Evolutionary conservation across 2,329 filamentous ascomycete species (phyloP), one percentile per base, ranked within the genome.

Genomic region (Xylaria sp.): DNA sequence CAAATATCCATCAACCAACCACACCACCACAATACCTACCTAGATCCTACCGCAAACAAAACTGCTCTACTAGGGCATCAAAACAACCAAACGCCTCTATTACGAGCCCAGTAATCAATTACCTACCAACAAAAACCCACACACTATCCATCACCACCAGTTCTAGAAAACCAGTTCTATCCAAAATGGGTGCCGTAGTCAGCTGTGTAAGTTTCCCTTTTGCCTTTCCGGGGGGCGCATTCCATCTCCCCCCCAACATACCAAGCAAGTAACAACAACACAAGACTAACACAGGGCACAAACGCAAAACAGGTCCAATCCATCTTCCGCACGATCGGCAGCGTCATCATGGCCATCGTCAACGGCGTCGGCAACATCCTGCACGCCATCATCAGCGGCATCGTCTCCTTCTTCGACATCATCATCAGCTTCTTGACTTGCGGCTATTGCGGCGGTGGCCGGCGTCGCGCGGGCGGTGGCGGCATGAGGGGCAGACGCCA

Each of bases 121-220:
- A 42, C 63, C 31, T 9, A 28, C 23, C 43, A 58, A 28, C 19
- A 14, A 46, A 31, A 31, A 4, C 4, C 28, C 28, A n/a, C n/a
- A n/a, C n/a, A n/a, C n/a, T n/a, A n/a, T n/a, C 9, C 28, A 9
- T 31, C 9, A 31, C 28, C 28, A 31, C 3, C 40, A 28, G 9
- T 43, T 15, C 2, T 9, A 15, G 63, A 60, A n/a, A n/a, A 35
- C 38, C 40, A 66, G 72, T 70, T 25, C 8, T 42, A n/a, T 52
- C 37, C 51, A 88, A 77, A 70, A 94, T 95, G 92, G 92, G 92
- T 80, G 91, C 89, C 78, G 88, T 95, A 73, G 83, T 92, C 69
- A 94, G 91, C 76, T 94, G 91, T 76, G 91, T 94, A 91, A 73
- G 90, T 85, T 54, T 17, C 40, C 25, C 6, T 31, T 12, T 40